Percentiles rank a stretch among this genome's conserved stretches.
Conservation (phyloP, 305 asterid genomes). For the Plantago lanceolata region DNA sequence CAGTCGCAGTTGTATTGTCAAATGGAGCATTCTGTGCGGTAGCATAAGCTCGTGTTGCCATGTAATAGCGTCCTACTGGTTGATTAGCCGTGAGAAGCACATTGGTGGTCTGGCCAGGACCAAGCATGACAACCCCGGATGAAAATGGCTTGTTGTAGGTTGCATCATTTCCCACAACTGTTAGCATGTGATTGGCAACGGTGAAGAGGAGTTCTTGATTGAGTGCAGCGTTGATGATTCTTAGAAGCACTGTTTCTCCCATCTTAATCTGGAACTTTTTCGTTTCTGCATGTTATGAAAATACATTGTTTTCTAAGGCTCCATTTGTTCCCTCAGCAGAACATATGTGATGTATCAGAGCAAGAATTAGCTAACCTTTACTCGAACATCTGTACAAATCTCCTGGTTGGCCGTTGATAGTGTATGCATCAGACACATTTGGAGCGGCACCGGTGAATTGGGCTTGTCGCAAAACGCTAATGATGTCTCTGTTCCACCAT, state of each 20-base stretch:
- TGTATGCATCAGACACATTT: conserved; percentile 1
- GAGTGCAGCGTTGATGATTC: background rate
- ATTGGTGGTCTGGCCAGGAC: conserved; percentile 58
- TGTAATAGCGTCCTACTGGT: conserved; percentile 48
- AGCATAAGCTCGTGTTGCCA: conserved; percentile 72
- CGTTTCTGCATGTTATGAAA: background rate
- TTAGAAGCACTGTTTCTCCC: background rate
- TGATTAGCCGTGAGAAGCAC: conserved; percentile 44
- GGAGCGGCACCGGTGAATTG: conserved; percentile 2
- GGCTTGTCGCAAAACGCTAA: background rate
- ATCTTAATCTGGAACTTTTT: background rate
- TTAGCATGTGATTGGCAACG: conserved; percentile 7
- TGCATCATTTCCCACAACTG: conserved; percentile 7
- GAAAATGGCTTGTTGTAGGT: conserved; percentile 1
- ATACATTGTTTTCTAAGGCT: background rate
- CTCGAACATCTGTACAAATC: conserved; percentile 1
- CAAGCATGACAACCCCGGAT: conserved; percentile 1
- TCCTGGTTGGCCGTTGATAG: conserved; percentile 9
- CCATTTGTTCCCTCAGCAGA: background rate
- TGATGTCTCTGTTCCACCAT: conserved; percentile 4
- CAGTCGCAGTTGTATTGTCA: conserved; percentile 58
- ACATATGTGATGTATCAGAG: background rate
- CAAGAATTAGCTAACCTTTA: background rate
- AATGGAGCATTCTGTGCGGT: conserved; percentile 54
- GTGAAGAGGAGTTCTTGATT: conserved; percentile 8